A percentile compares a stretch with the other conserved stretches of the same genome.
phyloP scores from a whole-genome alignment of 192 early-diverging fungal species.

The Entomortierella chlamydospora region DNA sequence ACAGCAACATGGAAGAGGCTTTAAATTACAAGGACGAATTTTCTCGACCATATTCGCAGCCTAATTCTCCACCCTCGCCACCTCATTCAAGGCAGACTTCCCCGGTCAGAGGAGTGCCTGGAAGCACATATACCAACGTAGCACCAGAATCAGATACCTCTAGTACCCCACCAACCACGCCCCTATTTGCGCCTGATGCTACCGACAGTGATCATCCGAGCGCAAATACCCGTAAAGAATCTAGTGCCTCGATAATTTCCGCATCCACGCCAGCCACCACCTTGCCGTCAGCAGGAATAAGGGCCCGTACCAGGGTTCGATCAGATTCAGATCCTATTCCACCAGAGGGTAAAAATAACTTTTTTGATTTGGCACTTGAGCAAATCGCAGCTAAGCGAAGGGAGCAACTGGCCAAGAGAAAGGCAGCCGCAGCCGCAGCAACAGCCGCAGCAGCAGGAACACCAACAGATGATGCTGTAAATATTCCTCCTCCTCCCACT shows the following conservation, averaged over 20 bases:
- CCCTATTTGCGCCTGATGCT: not conserved
- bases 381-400: constrained; percentile 23
- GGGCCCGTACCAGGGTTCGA: constrained; percentile 5
- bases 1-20: not conserved
- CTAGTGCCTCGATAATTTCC: not conserved
- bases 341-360: constrained; percentile 8
- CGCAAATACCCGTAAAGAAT: not conserved
- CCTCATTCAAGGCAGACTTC: constrained; percentile 30
- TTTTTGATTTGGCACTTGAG: constrained; percentile 26
- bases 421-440: constrained; percentile 7
- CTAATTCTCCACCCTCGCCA: constrained; percentile 23
- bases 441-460: too few relatives aligned
- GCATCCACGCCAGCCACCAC: not conserved
- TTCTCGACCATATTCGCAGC: not conserved
- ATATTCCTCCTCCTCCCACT: too few relatives aligned
- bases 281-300: not conserved
- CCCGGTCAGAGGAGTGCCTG: not conserved
- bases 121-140: not conserved
- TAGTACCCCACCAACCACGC: constrained; percentile 32
- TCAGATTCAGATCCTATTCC: constrained; percentile 9
- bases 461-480: too few relatives aligned
- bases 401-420: constrained; percentile 19
- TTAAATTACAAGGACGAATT: not conserved
- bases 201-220: not conserved
- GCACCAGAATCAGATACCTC: constrained; percentile 3